Evolutionary conservation across 257 asterid species (phyloP), one percentile per base, ranked within the genome.

Genomic region (Vinca minor): DNA sequence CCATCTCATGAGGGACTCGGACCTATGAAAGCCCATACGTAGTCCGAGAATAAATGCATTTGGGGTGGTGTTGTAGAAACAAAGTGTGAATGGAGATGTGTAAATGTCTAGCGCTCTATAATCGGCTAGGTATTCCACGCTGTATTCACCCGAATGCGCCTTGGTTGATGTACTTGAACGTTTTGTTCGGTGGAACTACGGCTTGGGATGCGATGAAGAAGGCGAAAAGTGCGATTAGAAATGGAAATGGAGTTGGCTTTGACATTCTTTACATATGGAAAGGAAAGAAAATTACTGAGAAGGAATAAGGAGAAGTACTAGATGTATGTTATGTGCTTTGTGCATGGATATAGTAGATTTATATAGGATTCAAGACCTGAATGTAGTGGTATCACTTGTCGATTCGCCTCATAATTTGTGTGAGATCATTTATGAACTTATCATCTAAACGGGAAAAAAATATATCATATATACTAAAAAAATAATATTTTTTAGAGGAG

Each of bases 21-120:
- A 67, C 5, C 53, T 44, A 0, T 26, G 65, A 54, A 54, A 36
- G 8, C 79, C 83, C 79, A 74, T 74, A 0, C 73, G 75, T 26
- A 74, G 59, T 4, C 83, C 77, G 1, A 78, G 73, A 10, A 70
- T 74, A 47, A 70, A 64, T 31, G 68, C 65, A 55, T 71, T 74
- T 20, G 79, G 79, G 35, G 75, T 78, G 18, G 75, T 11, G 66
- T 70, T 74, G 3, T 74, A 78, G 69, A 70, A 74, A 48, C 74
- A 63, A 49, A 78, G 67, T 0, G 39, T 15, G 32, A 74, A 74
- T 9, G 82, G 73, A 34, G 66, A 71, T 12, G 49, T 64, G 8
- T 6, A 65, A 32, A 64, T 59, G 10, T 62, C 48, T 6, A 67
- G 31, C 0, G n/a, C 31, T 5, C 77, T 49, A 11, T 74, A 71